Evolutionary conservation across 352 stramenopile species (phyloP), one percentile per base, ranked within the genome.

Genomic region (Phytophthora multivora): DNA sequence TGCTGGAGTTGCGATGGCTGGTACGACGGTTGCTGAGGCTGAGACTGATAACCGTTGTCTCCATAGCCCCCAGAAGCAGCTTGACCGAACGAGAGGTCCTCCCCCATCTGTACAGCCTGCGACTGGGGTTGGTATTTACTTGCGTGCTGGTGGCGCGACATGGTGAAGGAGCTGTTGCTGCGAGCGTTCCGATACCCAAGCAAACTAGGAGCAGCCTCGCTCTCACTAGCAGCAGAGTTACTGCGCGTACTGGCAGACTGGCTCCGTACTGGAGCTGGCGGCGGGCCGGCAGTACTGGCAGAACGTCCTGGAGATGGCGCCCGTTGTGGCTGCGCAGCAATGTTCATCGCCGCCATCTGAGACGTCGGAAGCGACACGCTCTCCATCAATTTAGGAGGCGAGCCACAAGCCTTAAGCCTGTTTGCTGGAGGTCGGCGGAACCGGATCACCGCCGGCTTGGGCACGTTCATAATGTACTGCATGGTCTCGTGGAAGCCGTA

Each of bases 381-480:
- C 31, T 65, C 53, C 5, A 26, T 30, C 3, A 48, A 18, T 19
- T 72, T 68, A 8, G 41, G 35, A 3, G 43, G 31, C 13, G 52
- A 43, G 11, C 28, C 47, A 6, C 28, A 39, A 5, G 59, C 60
- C 51, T 76, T 75, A 45, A 35, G 62, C 13, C 51, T 50, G 31
- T 73, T 73, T 1, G 41, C 53, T 5, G 42, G 12, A 30, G 68
- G 59, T 2, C 79, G 73, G 50, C 81, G 80, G 57, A 95, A 95
- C 5, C 86, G 82, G 18, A 95, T 76, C 1, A 92, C 77, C 0
- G 83, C 82, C 5, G 86, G 86, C 72, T 93, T 93, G 50, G 83
- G 80, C 39, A 92, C 82, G 63, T 89, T 86, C 82, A 91, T 91
- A 67, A 95, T 83, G 66, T 90, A 91, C 52, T 88, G 75, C 82